Conservation (phyloP, 176 grass and related monocot species). For the Neostapfia colusana region DNA sequence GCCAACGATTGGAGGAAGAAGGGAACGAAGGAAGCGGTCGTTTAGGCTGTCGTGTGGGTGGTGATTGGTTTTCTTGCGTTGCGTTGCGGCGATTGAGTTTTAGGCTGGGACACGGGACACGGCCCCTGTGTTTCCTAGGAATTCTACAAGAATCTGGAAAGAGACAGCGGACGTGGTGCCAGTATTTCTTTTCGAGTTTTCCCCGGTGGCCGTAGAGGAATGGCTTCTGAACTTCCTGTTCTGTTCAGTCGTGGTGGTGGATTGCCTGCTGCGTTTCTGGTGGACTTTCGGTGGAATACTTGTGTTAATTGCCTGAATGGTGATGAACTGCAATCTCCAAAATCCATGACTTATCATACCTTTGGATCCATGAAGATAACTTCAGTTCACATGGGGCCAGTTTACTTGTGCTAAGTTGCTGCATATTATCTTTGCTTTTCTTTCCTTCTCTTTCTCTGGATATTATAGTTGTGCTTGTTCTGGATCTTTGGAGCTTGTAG, state of each 20-base stretch:
- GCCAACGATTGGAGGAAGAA: not conserved
- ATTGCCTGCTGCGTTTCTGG: not conserved
- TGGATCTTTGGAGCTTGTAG: not conserved
- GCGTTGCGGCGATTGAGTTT: not conserved
- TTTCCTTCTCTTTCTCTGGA: not conserved
- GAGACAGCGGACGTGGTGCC: not conserved
- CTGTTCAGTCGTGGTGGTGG: not conserved
- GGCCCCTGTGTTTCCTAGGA: not conserved
- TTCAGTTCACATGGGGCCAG: not conserved
- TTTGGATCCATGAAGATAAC: not conserved
- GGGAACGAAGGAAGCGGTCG: not conserved
- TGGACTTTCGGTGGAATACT: not conserved
- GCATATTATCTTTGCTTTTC: not conserved
- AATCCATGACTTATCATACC: too few relatives aligned
- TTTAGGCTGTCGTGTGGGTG: not conserved
- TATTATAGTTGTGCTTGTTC: not conserved
- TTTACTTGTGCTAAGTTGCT: not conserved
- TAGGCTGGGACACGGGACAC: not conserved
- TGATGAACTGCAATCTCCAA: not conserved
- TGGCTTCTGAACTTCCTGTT: not conserved
- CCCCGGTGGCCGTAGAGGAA: not conserved
- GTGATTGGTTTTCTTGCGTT: not conserved
- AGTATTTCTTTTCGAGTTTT: not conserved
- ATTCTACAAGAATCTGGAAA: not conserved
- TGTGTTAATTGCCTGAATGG: not conserved